Base-by-base conservation (phyloP, 495 filamentous ascomycete species). In the Penicillium desertorum region DNA sequence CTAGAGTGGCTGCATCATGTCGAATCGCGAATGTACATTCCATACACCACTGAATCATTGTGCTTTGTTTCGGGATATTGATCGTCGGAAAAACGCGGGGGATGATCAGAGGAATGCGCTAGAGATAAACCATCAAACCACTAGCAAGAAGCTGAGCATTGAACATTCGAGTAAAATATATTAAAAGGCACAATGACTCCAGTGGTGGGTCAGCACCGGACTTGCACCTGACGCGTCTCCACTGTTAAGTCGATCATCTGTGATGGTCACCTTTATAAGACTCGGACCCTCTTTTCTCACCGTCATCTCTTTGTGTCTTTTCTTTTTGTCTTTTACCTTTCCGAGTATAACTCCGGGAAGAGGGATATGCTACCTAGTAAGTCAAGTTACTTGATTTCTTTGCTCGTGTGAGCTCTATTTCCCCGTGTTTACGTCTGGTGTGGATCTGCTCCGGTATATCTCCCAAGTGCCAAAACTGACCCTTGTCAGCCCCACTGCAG, bases 171-270 rank as follows among this genome's bases (percentile, higher is more conserved):
- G 20, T 12, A 39, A 19, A 51, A 42, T 42, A 52, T 2, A 49
- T 59, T 44, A 59, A 55, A 55, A 55, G 7, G 5, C 34, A 29
- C 14, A 19, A 41, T 39, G 49, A 39, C 20, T 3, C 20, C 6
- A 37, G 48, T 27, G 19, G 49, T 23, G 49, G 49, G 50, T 52
- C 49, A 41, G 45, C 17, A 20, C n/a, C 30, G 49, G 14, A 29
- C 51, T 54, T 43, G 20, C 58, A 52, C 58, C 58, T 61, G 58
- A 61, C 58, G 30, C 54, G 58, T 32, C 37, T 30, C 39, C 36
- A 20, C 39, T 32, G 37, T 34, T 12, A 8, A 37, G 41, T 36
- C 42, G 51, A 60, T 57, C 47, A 57, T 45, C 41, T 32, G 41
- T 25, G 48, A 37, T 45, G 30, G 39, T 55, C 52, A 55, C 45